phyloP scores from a whole-genome alignment of 768 basidiomycete genomes.

The Boletus fagicola region DNA sequence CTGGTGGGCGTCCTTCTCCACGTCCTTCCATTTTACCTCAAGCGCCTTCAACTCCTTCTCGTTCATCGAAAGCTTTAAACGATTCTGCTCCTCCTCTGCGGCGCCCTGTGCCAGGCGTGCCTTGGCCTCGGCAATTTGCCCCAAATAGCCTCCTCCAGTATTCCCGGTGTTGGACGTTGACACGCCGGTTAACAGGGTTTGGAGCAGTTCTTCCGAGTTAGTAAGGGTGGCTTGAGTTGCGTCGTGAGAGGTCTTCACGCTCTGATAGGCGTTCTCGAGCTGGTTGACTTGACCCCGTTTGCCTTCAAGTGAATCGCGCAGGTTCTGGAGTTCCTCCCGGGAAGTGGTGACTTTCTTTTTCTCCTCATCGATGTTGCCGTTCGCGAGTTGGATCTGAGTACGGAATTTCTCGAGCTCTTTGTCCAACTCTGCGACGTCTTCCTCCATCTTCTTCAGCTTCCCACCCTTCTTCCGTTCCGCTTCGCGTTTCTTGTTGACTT shows the following conservation, averaged over 20 bases:
- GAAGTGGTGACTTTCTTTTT: constrained; percentile 53
- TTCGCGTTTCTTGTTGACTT: constrained; percentile 74
- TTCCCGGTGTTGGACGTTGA: constrained; percentile 65
- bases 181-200: constrained; percentile 90
- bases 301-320: constrained; percentile 51
- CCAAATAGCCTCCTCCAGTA: constrained; percentile 91
- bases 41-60: constrained; percentile 76
- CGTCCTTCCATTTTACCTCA: constrained; percentile 78
- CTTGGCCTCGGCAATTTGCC: constrained; percentile 86
- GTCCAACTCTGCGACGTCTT: constrained; percentile 72
- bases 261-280: constrained; percentile 52
- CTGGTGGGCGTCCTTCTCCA: constrained; percentile 81
- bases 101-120: constrained; percentile 69
- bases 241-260: constrained; percentile 69
- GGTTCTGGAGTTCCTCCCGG: constrained; percentile 59
- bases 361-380: constrained; percentile 75
- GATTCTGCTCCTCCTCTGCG: constrained; percentile 83
- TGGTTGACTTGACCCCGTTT: constrained; percentile 61
- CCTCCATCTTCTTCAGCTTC: constrained; percentile 82
- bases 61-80: constrained; percentile 69
- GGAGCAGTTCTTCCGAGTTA: constrained; percentile 88
- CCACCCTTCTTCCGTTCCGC: constrained; percentile 92
- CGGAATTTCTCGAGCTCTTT: constrained; percentile 78
- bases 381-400: constrained; percentile 84
- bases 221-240: constrained; percentile 56